Evolutionary conservation across 805 yeast species (phyloP).

Genomic region (Kodamaea lidongshanica): DNA sequence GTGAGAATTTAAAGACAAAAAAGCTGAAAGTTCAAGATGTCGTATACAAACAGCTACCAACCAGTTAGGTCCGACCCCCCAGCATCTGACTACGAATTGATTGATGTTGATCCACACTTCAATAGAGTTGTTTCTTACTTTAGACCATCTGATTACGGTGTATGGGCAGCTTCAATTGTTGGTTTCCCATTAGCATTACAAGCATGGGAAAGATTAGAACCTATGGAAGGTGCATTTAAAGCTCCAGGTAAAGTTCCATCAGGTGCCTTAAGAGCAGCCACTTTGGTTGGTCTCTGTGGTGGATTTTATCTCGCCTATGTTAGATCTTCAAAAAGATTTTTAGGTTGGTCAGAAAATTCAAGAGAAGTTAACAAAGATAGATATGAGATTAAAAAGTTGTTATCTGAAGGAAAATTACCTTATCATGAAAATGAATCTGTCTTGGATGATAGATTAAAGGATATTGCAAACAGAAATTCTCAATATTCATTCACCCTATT

Average conservation of each 20-base stretch:
- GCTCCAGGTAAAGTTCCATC: constrained; percentile 49
- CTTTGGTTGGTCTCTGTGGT: constrained; percentile 58
- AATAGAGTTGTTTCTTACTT: constrained; percentile 64
- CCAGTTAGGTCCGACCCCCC: constrained; percentile 38
- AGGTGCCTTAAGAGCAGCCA: constrained; percentile 51
- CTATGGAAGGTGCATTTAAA: constrained; percentile 36
- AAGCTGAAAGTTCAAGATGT: constrained; percentile 20
- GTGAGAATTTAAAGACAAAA: constrained; percentile 13
- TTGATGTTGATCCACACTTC: constrained; percentile 78
- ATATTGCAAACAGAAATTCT: constrained; percentile 71
- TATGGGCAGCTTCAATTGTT: constrained; percentile 39
- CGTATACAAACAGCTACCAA: constrained; percentile 32
- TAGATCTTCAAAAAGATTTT: constrained; percentile 62
- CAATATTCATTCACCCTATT: constrained; percentile 58
- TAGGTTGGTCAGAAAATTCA: constrained; percentile 69
- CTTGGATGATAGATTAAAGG: constrained; percentile 64
- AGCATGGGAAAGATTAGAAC: constrained; percentile 40
- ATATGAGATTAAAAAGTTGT: constrained; percentile 60
- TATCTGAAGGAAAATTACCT: constrained; percentile 60
- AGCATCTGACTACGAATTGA: constrained; percentile 39
- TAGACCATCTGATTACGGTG: constrained; percentile 58
- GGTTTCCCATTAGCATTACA: constrained; percentile 38
- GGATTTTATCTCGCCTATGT: constrained; percentile 72
- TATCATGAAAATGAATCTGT: constrained; percentile 52
- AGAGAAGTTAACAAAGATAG: constrained; percentile 70